These are phyloP conservation scores for Eucalyptus decipiens DNA, from an alignment of 345 rosid species.

Conservation along the genomic window DNA sequence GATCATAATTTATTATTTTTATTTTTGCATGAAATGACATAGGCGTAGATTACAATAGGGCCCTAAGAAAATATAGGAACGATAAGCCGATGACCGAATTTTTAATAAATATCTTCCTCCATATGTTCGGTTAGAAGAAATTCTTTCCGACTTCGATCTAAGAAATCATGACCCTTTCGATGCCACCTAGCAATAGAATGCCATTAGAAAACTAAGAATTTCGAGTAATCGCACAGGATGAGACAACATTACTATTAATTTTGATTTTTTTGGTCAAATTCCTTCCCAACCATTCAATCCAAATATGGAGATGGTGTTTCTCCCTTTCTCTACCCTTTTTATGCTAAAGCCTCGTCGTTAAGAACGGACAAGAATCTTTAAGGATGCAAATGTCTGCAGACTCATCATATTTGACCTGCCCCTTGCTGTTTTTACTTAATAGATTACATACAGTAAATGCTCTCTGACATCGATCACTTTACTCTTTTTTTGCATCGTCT, in stretches of 20 bases:
- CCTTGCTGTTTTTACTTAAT: too few species aligned
- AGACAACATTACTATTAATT: too few species aligned
- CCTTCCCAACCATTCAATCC: too few species aligned
- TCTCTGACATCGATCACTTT: fast-evolving
- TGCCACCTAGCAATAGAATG: background rate
- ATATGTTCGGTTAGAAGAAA: too few species aligned
- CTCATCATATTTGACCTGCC: background rate
- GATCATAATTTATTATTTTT: background rate
- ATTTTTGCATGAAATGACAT: background rate
- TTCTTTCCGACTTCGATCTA: too few species aligned
- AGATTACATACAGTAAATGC: too few species aligned
- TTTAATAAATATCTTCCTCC: background rate
- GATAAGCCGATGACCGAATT: background rate
- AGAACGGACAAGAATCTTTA: too few species aligned
- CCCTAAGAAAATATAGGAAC: fast-evolving
- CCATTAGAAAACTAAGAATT: background rate
- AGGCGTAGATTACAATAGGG: background rate
- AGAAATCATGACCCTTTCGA: background rate
- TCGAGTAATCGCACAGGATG: background rate
- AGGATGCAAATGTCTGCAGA: background rate
- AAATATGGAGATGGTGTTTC: too few species aligned
- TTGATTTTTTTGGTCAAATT: too few species aligned
- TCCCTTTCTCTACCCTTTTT: too few species aligned
- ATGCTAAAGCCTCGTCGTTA: too few species aligned
- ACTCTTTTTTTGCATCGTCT: too few species aligned